A percentile compares a stretch with the other conserved stretches of the same genome.
Conservation (phyloP, 1,284 basidiomycete genomes). For the Mycena citricolor region DNA sequence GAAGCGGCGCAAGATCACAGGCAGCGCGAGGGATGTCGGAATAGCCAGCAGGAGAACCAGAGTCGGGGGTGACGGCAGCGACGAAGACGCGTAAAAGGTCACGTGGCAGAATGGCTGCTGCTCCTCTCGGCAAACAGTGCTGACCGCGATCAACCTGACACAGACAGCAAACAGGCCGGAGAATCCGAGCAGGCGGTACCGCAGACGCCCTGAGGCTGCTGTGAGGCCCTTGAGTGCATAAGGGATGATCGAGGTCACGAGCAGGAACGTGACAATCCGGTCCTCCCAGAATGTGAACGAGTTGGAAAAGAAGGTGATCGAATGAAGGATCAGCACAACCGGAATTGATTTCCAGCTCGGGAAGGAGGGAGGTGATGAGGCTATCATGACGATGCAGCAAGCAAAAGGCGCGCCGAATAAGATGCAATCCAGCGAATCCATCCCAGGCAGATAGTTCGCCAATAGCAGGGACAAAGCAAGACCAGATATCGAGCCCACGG, state of each 20-base stretch:
- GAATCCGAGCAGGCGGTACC: constrained; percentile 76
- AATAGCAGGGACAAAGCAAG: constrained; percentile 35
- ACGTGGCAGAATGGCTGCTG: constrained; percentile 86
- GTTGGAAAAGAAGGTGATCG: constrained; percentile 81
- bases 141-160: constrained; percentile 70
- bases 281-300: constrained; percentile 98
- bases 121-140: constrained; percentile 92
- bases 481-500: constrained; percentile 45
- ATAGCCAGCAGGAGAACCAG: constrained; percentile 56
- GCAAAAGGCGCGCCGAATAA: constrained; percentile 46
- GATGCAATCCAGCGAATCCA: constrained; percentile 41
- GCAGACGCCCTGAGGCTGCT: constrained; percentile 68
- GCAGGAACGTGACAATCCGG: constrained; percentile 73
- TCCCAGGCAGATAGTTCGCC: constrained; percentile 39
- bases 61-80: constrained; percentile 61
- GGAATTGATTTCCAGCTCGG: constrained; percentile 39
- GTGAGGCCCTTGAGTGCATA: constrained; percentile 58
- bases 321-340: constrained; percentile 62
- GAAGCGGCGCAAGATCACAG: constrained; percentile 56
- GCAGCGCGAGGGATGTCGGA: constrained; percentile 58
- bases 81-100: constrained; percentile 81
- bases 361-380: constrained; percentile 35
- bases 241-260: constrained; percentile 62
- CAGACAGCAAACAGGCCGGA: constrained; percentile 67
- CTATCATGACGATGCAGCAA: constrained; percentile 42